Base-by-base conservation (phyloP, 441 rosid species). In the Croton laevigatus region DNA sequence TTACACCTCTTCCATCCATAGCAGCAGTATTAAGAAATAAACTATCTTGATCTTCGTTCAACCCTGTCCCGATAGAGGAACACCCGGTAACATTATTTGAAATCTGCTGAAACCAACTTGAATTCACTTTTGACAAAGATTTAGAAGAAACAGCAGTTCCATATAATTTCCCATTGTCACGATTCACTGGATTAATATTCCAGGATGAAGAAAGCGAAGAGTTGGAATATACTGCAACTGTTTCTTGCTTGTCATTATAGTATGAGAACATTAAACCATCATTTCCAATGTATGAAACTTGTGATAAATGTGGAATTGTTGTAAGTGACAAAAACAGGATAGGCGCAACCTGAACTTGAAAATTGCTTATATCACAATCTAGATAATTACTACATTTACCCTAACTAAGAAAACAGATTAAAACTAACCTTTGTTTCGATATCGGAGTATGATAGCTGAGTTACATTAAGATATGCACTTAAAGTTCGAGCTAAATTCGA, bases 321-420 rank as follows among this genome's bases (percentile, higher is more conserved):
- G 80, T 72, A 37, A 85, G 74, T 32, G 87, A 78, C 53, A 78
- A 58, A 48, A 83, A 85, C 74, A 87, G 64, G 10, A 48, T 42
- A 3, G 91, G 89, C 55, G 87, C 84, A 70, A 85, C 81, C 91
- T 87, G 82, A 68, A 62, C 68, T 38, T 14, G 14, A 23, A 51
- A 49, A 48, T 3, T 3, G 10, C 44, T 6, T 7, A 40, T 9
- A 49, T 49, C 6, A 17, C 53, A 49, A 14, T 40, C 17, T 49
- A 49, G 53, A 49, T 17, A 49, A 49, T 14, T 49, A 49, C 5
- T 11, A 16, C 14, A 4, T 17, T 8, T 49, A n/a, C 8, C 14
- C 32, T 27, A 27, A 27, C 32, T 27, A 2, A 16, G 8, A n/a
- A 34, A 42, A 16, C 23, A 27, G 32, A 27, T 34, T 23, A 27